Conservation (phyloP, 805 yeast species). For the Ogataea populi-albae region DNA sequence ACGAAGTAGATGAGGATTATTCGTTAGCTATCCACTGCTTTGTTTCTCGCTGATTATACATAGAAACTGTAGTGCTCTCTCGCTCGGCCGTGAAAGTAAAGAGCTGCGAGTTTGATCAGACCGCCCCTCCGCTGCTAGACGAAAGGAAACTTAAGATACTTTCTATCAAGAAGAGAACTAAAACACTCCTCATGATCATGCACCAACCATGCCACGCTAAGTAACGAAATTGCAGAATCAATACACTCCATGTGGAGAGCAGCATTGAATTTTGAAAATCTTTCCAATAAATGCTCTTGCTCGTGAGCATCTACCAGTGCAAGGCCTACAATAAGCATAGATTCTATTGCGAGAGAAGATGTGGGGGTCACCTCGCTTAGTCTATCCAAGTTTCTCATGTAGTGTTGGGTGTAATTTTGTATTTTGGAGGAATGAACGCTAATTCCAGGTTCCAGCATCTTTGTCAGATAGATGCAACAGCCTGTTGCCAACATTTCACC, state of each 20-base stretch:
- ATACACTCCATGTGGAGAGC: neutral
- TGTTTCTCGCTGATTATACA: too few species aligned
- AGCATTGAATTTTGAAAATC: neutral
- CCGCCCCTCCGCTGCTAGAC: too few species aligned
- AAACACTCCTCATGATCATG: neutral
- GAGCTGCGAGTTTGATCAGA: too few species aligned
- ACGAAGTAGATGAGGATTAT: too few species aligned
- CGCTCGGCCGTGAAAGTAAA: too few species aligned
- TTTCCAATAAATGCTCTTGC: neutral
- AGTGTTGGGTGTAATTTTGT: neutral
- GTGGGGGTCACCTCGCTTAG: neutral
- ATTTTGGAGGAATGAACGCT: neutral
- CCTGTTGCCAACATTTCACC: neutral
- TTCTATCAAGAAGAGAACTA: neutral
- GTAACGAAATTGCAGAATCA: neutral
- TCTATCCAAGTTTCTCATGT: neutral
- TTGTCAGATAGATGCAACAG: neutral
- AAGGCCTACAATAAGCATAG: neutral
- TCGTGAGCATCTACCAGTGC: neutral
- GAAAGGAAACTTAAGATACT: neutral
- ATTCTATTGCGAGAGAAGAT: neutral
- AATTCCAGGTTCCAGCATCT: neutral
- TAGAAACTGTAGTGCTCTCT: too few species aligned
- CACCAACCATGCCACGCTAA: neutral
- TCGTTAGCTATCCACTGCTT: too few species aligned